A percentile compares a stretch with the other conserved stretches of the same genome.
Conservation (phyloP, 768 basidiomycete species). For the Roridomyces roridus region DNA sequence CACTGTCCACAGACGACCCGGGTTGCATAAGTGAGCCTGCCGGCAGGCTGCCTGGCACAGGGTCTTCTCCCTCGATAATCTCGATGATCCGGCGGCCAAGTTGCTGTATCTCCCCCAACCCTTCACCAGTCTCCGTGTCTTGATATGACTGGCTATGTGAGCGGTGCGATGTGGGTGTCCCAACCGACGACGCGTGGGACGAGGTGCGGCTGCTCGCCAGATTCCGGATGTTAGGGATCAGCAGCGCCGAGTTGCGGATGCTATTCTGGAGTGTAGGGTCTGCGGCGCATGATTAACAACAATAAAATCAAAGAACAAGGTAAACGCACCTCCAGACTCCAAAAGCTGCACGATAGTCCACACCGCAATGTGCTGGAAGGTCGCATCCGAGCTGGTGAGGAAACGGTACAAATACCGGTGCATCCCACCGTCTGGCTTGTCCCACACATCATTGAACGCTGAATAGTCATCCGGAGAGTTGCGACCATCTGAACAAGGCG, state of each 20-base stretch:
- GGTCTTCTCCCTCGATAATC: constrained; percentile 77
- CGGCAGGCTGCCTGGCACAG: constrained; percentile 63
- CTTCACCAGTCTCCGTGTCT: constrained; percentile 85
- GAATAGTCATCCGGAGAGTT: constrained; percentile 87
- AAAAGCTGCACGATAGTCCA: constrained; percentile 99
- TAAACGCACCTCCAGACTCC: constrained; percentile 83
- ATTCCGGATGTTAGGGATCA: constrained; percentile 87
- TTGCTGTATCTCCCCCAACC: constrained; percentile 89
- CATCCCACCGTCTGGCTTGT: constrained; percentile 96
- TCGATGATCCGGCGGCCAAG: constrained; percentile 87
- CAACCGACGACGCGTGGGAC: constrained; percentile 75
- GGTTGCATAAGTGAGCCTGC: constrained; percentile 69
- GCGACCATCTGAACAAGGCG: constrained; percentile 66
- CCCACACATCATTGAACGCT: constrained; percentile 98
- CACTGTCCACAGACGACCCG: constrained; percentile 71
- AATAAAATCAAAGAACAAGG: not conserved
- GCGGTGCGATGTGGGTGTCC: constrained; percentile 74
- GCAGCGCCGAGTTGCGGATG: constrained; percentile 81
- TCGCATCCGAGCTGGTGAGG: constrained; percentile 90
- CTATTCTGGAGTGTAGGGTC: constrained; percentile 90
- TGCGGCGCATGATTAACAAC: constrained; percentile 32
- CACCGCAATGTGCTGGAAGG: constrained; percentile 99
- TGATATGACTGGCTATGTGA: constrained; percentile 76
- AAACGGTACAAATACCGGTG: constrained; percentile 94
- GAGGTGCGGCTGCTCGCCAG: constrained; percentile 76